These are phyloP conservation scores for Fusarium sp. DNA, from an alignment of 2,329 filamentous ascomycete genomes.

Conservation along the genomic window DNA sequence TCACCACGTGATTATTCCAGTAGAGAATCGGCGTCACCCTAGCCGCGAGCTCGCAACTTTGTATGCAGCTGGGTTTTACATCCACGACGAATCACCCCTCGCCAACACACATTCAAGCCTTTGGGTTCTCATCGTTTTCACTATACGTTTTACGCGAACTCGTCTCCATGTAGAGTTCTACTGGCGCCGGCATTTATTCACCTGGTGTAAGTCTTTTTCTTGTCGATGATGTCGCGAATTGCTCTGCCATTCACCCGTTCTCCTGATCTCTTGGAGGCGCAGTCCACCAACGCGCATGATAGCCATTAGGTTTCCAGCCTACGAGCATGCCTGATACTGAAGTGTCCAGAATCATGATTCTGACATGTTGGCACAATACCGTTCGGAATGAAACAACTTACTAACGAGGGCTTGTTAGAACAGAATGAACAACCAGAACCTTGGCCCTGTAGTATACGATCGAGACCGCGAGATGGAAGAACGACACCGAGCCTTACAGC, in stretches of 20 bases:
- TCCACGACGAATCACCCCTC: conserved; percentile 29
- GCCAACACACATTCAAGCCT: conserved; percentile 29
- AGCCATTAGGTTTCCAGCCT: neutral
- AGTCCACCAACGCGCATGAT: conserved; percentile 10
- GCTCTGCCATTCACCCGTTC: conserved; percentile 19
- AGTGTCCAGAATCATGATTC: neutral
- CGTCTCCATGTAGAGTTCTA: conserved; percentile 51
- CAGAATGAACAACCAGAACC: conserved; percentile 59
- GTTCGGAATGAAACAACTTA: conserved; percentile 2
- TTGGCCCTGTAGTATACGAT: conserved; percentile 55
- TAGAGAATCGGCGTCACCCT: conserved; percentile 49
- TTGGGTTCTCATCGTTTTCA: conserved; percentile 21
- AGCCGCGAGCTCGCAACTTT: conserved; percentile 50
- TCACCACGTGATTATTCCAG: conserved; percentile 49
- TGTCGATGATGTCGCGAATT: conserved; percentile 40
- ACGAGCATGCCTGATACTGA: neutral
- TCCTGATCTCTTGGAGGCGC: conserved; percentile 39
- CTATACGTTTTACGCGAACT: conserved; percentile 24
- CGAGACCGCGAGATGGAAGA: conserved; percentile 61
- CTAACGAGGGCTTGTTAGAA: conserved; percentile 34
- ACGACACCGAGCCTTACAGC: conserved; percentile 56
- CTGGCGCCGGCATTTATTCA: conserved; percentile 46
- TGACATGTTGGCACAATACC: neutral
- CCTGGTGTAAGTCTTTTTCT: conserved; percentile 48
- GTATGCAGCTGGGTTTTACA: conserved; percentile 43